Evolutionary conservation across 1,139 yeast species (phyloP), one percentile per base, ranked within the genome.

Genomic region (Martiniozyma asiatica): DNA sequence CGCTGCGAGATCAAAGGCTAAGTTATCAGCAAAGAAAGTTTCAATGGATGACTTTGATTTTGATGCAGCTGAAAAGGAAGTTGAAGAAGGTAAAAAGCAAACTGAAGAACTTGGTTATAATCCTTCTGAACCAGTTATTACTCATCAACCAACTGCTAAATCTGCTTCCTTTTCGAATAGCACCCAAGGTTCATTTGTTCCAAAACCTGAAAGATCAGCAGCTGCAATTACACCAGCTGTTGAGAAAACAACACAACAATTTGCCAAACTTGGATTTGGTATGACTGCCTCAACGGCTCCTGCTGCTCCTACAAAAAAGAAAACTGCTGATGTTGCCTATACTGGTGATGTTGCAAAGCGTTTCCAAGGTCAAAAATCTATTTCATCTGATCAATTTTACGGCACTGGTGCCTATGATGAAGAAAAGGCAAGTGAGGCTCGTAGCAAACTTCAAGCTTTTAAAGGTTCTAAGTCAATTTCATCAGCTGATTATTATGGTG

Each of bases 331-430:
- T 28, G 63, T 58, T 20, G 38, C 40, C 11, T 68, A 77, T 51
- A 72, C 84, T 2, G 89, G 89, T 25, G 76, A 75, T 42, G 79
- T 78, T 20, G 70, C 70, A 25, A 69, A 67, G 48, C 82, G 85
- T 56, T 89, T 68, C 54, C 97, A 96, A 34, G 61, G 63, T 24
- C 96, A 87, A 54, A 89, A 84, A 65, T 94, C 87, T 33, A 92
- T 89, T 41, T 87, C 97, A 0, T 85, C 96, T 1, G 98, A 92
- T 55, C 93, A 85, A 57, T 73, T 71, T 51, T 89, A 89, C 53
- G 95, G 96, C 11, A 75, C 94, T 48, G 92, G 92, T 24, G 62
- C 74, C 27, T 84, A 73, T 50, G 96, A 84, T 47, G 81, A 81
- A 43, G 62, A 63, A 8, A 81, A 84, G 25, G 79, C 78, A 37